Evolutionary conservation across 257 asterid species (phyloP).

Genomic region (Nicotiana undulata): DNA sequence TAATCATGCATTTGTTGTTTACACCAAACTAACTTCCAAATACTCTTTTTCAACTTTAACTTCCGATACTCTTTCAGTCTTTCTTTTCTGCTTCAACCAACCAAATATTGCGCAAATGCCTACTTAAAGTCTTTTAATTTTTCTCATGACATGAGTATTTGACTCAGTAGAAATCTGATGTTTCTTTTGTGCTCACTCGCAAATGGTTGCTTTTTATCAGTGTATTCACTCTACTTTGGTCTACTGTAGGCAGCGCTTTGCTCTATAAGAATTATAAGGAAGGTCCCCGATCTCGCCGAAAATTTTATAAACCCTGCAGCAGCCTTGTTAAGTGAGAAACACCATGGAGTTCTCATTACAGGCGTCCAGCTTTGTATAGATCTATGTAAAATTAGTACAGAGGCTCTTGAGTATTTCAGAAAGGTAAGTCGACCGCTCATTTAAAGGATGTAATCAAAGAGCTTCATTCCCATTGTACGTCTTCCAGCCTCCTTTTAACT

Average conservation of each 20-base stretch:
- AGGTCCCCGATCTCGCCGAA: conserved; percentile 97
- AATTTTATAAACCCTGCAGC: conserved; percentile 78
- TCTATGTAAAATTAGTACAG: conserved; percentile 74
- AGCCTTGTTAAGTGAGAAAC: conserved; percentile 84
- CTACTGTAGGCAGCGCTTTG: conserved; percentile 85
- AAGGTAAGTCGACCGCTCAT: conserved; percentile 37
- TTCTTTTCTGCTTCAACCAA: not conserved
- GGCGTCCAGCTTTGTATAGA: conserved; percentile 90
- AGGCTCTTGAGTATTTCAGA: conserved; percentile 84
- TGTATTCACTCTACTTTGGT: conserved; percentile 14
- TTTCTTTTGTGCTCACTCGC: not conserved
- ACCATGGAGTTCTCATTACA: conserved; percentile 90
- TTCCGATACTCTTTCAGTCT: not conserved
- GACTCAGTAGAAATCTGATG: not conserved
- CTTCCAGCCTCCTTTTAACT: not conserved
- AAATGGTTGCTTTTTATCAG: not conserved
- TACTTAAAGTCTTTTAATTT: not conserved
- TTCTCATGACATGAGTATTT: not conserved
- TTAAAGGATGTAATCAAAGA: not conserved
- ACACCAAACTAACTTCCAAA: not conserved
- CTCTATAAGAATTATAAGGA: conserved; percentile 84
- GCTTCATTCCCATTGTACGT: not conserved
- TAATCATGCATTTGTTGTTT: not conserved
- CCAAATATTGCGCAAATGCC: not conserved
- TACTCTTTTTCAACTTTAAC: not conserved